Conservation (phyloP, 139 green algal species). For the Micromonas pusilla region DNA sequence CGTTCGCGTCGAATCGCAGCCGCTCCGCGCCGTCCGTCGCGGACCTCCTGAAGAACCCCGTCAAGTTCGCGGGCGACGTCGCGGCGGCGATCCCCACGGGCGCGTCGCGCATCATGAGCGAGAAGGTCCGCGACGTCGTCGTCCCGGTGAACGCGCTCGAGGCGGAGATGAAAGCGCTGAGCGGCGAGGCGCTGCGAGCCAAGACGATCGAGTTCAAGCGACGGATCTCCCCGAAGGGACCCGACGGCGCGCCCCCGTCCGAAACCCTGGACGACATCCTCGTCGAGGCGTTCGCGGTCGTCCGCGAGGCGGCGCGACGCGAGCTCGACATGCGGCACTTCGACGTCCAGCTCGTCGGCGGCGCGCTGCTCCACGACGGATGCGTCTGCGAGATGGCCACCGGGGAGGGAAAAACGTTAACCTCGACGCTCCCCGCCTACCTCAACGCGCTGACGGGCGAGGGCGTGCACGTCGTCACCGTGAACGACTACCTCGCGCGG, state of each 20-base stretch:
- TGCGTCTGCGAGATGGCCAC: conserved; percentile 96
- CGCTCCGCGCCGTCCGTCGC: not conserved
- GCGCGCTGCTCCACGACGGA: conserved; percentile 89
- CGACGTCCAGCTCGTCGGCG: conserved; percentile 96
- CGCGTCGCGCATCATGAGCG: not conserved
- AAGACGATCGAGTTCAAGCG: conserved; percentile 53
- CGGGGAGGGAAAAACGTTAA: conserved; percentile 95
- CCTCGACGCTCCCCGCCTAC: conserved; percentile 90
- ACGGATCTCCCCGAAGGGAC: too few species aligned
- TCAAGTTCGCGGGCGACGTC: not conserved
- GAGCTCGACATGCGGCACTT: conserved; percentile 94
- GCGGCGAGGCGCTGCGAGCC: conserved; percentile 29
- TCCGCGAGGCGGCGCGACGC: conserved; percentile 79
- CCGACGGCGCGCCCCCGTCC: too few species aligned
- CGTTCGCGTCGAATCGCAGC: conserved; percentile 33
- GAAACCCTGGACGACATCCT: conserved; percentile 39
- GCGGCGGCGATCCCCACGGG: not conserved
- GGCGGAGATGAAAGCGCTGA: conserved; percentile 13
- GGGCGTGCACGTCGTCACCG: conserved; percentile 95
- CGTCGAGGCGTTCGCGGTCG: conserved; percentile 56
- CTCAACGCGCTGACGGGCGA: conserved; percentile 86
- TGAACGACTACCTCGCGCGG: conserved; percentile 96
- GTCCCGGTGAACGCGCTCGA: conserved; percentile 15
- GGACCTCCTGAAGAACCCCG: not conserved
- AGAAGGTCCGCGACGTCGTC: conserved; percentile 5